Evolutionary conservation across 306 rosid genomes (phyloP).

Genomic region (Cicer bijugum): DNA sequence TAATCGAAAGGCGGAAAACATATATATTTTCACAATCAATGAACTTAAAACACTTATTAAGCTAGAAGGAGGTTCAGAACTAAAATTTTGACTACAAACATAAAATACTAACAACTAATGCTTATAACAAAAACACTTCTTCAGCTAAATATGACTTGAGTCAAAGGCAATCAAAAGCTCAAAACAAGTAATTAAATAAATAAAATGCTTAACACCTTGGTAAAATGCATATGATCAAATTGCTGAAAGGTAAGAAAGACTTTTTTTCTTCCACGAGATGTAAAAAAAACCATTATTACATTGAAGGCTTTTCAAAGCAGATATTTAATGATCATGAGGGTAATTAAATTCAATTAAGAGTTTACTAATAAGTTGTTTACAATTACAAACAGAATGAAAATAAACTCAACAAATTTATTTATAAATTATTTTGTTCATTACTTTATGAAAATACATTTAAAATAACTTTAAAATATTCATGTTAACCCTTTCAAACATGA

Average conservation of each 20-base stretch:
- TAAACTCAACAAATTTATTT: too few relatives aligned
- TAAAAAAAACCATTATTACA: neutral
- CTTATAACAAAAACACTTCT: too few relatives aligned
- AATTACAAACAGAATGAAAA: too few relatives aligned
- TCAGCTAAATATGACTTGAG: too few relatives aligned
- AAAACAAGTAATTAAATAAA: too few relatives aligned
- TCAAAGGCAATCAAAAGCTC: too few relatives aligned
- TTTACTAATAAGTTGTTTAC: too few relatives aligned
- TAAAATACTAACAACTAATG: too few relatives aligned
- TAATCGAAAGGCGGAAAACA: neutral
- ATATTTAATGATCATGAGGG: neutral
- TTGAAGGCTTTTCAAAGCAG: neutral
- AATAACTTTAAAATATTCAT: neutral
- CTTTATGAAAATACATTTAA: neutral
- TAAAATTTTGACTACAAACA: neutral
- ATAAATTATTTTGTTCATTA: too few relatives aligned
- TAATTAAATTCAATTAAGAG: neutral
- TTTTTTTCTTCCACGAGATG: neutral
- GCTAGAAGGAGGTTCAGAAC: neutral
- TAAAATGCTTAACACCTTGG: too few relatives aligned
- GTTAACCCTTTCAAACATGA: too few relatives aligned
- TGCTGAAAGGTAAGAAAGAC: neutral
- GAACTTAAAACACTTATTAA: neutral
- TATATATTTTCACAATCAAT: neutral
- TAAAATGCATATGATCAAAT: neutral